Percentiles rank a stretch among this genome's conserved stretches.
Evolutionary conservation across 192 early-diverging fungal genomes (phyloP).

Genomic region (Allomyces macrogynus): DNA sequence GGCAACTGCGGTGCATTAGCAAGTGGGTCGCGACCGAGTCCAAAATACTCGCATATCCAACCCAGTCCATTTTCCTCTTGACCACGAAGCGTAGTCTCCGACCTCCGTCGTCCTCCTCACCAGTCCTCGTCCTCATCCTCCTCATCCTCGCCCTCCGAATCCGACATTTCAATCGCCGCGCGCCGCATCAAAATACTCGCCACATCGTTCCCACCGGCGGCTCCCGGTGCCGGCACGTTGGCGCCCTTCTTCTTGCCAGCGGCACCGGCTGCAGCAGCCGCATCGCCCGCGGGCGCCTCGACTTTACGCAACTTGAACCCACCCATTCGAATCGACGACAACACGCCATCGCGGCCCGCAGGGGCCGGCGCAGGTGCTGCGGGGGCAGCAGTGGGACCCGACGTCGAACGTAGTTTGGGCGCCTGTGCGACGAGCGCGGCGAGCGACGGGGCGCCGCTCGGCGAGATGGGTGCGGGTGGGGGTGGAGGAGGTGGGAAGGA

Average conservation of each 20-base stretch:
- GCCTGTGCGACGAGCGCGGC: background rate
- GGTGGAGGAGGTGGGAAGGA: conserved; percentile 5
- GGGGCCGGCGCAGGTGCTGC: background rate
- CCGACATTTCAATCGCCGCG: conserved; percentile 27
- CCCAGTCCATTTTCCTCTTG: too few relatives aligned
- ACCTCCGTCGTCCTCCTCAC: background rate
- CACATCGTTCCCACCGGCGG: conserved; percentile 10
- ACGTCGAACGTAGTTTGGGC: background rate
- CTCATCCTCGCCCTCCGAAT: conserved; percentile 16
- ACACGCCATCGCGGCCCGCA: conserved; percentile 8
- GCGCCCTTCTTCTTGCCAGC: background rate
- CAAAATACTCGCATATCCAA: too few relatives aligned
- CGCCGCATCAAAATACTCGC: conserved; percentile 27
- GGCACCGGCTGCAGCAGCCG: too few relatives aligned
- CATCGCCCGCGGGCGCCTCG: conserved; percentile 2
- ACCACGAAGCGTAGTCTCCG: too few relatives aligned
- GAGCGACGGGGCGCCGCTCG: background rate
- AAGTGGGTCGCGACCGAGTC: too few relatives aligned
- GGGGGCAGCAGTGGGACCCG: background rate
- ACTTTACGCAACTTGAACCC: conserved; percentile 20
- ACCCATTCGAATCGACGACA: conserved; percentile 1
- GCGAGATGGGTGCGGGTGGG: background rate
- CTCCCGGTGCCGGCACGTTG: background rate
- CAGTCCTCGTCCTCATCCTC: conserved; percentile 4
- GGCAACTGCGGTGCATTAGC: too few relatives aligned